These are phyloP conservation scores for Kodamaea kaohsiungensis DNA, from an alignment of 805 yeast genomes.

Conservation along the genomic window DNA sequence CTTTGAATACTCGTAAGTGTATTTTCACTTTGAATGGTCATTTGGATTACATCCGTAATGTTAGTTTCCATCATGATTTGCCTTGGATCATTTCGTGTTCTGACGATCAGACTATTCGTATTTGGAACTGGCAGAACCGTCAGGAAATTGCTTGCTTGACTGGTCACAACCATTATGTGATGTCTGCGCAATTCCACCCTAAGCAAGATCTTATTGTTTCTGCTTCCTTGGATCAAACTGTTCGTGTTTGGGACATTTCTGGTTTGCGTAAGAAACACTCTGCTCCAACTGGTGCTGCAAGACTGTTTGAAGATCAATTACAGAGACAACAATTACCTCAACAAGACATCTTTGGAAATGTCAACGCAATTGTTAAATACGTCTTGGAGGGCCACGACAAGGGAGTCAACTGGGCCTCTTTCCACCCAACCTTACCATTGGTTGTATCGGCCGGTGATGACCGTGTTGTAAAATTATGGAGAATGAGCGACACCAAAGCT, in stretches of 20 bases:
- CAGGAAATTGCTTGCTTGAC: conserved; percentile 96
- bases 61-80: conserved; percentile 89
- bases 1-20: conserved; percentile 86
- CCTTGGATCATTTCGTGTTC: conserved; percentile 97
- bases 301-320: conserved; percentile 60
- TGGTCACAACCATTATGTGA: conserved; percentile 97
- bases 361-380: conserved; percentile 91
- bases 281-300: conserved; percentile 59
- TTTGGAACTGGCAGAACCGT: conserved; percentile 99
- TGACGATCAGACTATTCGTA: conserved; percentile 97
- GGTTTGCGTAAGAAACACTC: conserved; percentile 94
- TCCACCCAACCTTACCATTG: conserved; percentile 94
- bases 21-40: conserved; percentile 91
- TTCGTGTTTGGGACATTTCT: conserved; percentile 97
- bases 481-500: conserved; percentile 96
- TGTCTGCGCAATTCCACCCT: conserved; percentile 98
- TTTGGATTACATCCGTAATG: conserved; percentile 92
- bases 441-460: conserved; percentile 97
- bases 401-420: conserved; percentile 98
- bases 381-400: conserved; percentile 97
- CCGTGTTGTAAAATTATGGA: conserved; percentile 92
- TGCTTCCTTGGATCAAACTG: conserved; percentile 97
- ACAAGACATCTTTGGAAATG: conserved; percentile 92
- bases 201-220: conserved; percentile 91
- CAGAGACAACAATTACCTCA: conserved; percentile 69